phyloP scores from a whole-genome alignment of 2,329 filamentous ascomycete genomes.

The Colletotrichum paranaense region DNA sequence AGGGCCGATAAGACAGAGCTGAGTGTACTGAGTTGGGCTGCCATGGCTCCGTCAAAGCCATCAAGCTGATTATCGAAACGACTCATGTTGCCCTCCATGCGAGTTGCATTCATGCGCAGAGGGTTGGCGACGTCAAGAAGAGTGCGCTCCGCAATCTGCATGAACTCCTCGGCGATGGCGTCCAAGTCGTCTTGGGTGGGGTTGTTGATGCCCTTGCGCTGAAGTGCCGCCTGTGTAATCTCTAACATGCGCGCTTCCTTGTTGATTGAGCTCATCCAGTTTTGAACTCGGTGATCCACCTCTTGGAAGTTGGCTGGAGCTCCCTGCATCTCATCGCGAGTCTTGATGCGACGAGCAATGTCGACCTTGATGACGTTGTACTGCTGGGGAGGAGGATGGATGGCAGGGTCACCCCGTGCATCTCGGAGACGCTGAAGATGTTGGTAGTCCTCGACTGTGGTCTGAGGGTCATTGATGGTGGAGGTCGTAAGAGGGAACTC shows the following conservation, averaged over 20 bases:
- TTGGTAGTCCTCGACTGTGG: neutral
- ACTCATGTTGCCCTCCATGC: too few relatives aligned
- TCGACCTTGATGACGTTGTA: slow-evolving; percentile 44
- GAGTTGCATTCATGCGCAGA: slow-evolving; percentile 30
- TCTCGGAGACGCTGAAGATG: neutral
- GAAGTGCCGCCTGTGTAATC: slow-evolving; percentile 28
- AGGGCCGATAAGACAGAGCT: too few relatives aligned
- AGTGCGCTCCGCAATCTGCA: slow-evolving; percentile 32
- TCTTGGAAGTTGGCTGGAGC: slow-evolving; percentile 26
- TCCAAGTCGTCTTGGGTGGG: slow-evolving; percentile 31
- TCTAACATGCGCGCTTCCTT: slow-evolving; percentile 30
- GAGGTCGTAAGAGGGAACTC: too few relatives aligned
- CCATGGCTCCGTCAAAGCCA: too few relatives aligned
- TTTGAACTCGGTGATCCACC: slow-evolving; percentile 24
- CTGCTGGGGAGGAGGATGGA: neutral
- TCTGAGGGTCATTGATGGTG: too few relatives aligned
- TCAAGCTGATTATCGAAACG: too few relatives aligned
- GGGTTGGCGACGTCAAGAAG: slow-evolving; percentile 34
- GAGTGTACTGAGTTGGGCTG: too few relatives aligned
- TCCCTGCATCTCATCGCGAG: slow-evolving; percentile 46
- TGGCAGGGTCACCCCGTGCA: neutral
- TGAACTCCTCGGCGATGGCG: slow-evolving; percentile 33
- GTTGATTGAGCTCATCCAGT: slow-evolving; percentile 30
- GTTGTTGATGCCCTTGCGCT: slow-evolving; percentile 31
- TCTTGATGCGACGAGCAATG: slow-evolving; percentile 47